Base-by-base conservation (phyloP, 2,329 filamentous ascomycete species). In the Malbranchea cinnamomea region DNA sequence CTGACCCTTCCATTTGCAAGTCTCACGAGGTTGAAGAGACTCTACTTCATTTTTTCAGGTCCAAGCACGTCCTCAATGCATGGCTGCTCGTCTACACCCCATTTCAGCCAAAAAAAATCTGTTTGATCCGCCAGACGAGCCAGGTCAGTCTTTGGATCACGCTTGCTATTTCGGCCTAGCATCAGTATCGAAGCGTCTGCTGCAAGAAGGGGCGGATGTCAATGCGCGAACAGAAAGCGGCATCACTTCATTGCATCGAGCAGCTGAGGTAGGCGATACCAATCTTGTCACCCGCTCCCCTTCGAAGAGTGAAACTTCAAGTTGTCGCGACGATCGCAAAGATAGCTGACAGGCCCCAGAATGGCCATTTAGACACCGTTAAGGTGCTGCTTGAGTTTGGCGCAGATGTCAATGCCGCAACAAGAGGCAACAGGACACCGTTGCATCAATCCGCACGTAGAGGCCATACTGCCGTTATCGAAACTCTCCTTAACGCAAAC, bases 71-170 rank as follows among this genome's bases (percentile, higher is more conserved):
- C 12, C 4, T 28, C 7, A 17, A 20, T 8, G 17, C 26, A 5
- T 28, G 26, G 26, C 16, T 28, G 7, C 17, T 20, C 14, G 26
- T 28, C 22, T 20, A 28, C n/a, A 21, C 26, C 2, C 26, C 26
- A n/a, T n/a, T n/a, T n/a, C n/a, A 28, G 15, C 26, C 26, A 10
- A 28, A 20, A 10, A 28, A 6, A 12, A 28, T 28, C 17, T 28
- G 5, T 28, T 28, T n/a, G 17, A 19, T 12, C 17, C 26, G 5
- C 26, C 26, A 14, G 26, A 28, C 16, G 26, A 28, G 10, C 26
- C 26, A 20, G 17, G 16, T 7, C 15, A 28, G 14, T 17, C 26
- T 12, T 10, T 28, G 13, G 17, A 28, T 19, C 14, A 28, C 8
- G 26, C 26, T 12, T 18, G 9, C 10, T 20, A 28, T n/a, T 19